Base-by-base conservation (phyloP, 345 rosid genomes). In the Eucalyptus dawsonii region DNA sequence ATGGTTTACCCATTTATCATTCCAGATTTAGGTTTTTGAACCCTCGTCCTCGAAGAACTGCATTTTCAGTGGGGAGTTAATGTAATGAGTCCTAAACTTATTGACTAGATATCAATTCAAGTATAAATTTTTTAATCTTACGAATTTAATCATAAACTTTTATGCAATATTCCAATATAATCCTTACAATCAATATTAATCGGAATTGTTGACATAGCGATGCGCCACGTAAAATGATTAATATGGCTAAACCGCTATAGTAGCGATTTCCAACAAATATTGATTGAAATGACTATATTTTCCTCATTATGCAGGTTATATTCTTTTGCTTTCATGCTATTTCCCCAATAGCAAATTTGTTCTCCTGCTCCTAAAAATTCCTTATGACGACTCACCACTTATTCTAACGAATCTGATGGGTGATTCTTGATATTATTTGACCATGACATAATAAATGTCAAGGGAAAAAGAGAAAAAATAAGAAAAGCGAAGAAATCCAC, bases 261-360 rank as follows among this genome's bases (percentile, higher is more conserved):
- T n/a, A n/a, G 10, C 1, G 6, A 65, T 15, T n/a, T 65, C 0
- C 3, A 1, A 1, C 6, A 8, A 65, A n/a, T 29, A 14, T 65
- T 65, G 10, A 65, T 3, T 8, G 6, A 65, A 29, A n/a, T 65
- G 11, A 65, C 2, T 15, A n/a, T 14, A n/a, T n/a, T 65, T 65
- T 65, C 9, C 76, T 14, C 21, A 7, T 4, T 65, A 29, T n/a
- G n/a, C 37, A 65, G 6, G 76, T n/a, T 15, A 65, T 34, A n/a
- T 14, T 14, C 11, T 76, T 76, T 40, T 44, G 24, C 40, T 76
- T 37, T 76, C 83, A 40, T 6, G 47, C 9, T 6, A 40, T 42
- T 76, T 76, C 13, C 83, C 7, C 47, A 11, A 76, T 11, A 37
- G 7, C 27, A 25, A 76, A 42, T 44, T 76, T 19, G 42, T 72